Evolutionary conservation across 306 rosid species (phyloP).

Genomic region (Lotus japonicus): DNA sequence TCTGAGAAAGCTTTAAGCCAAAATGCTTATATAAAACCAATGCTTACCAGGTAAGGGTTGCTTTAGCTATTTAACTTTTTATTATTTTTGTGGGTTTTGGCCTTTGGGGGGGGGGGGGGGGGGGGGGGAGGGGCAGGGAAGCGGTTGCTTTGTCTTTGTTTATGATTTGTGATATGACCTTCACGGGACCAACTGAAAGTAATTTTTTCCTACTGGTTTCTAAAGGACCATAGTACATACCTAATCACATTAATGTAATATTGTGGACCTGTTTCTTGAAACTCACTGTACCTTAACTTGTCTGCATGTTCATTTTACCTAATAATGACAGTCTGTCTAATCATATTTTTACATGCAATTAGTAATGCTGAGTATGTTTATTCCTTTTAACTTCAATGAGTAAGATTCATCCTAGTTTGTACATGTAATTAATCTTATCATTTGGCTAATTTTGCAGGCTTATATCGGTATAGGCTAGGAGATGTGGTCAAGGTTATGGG

Average conservation of each 20-base stretch:
- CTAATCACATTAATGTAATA: slow-evolving; percentile 20
- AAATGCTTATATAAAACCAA: background rate
- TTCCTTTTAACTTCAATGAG: background rate
- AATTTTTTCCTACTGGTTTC: background rate
- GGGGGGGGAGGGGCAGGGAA: background rate
- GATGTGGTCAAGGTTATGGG: slow-evolving; percentile 75
- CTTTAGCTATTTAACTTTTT: background rate
- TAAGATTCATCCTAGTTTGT: too few species aligned
- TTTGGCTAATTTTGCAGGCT: slow-evolving; percentile 43
- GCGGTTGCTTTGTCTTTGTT: background rate
- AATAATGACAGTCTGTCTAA: background rate
- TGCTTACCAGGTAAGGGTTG: background rate
- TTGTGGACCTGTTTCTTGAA: background rate
- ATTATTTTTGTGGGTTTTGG: background rate
- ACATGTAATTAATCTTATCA: background rate
- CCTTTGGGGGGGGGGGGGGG: background rate
- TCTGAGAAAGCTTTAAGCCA: background rate
- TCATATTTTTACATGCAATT: background rate
- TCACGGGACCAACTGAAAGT: slow-evolving; percentile 22
- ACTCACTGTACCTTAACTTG: background rate
- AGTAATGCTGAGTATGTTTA: background rate
- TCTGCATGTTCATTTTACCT: background rate
- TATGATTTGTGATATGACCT: slow-evolving; percentile 7
- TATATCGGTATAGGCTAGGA: slow-evolving; percentile 80
- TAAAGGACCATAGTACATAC: slow-evolving; percentile 2